Percentiles rank a stretch among this genome's conserved stretches.
These are phyloP conservation scores for Umbelopsis isabellina DNA, from an alignment of 192 early-diverging fungal species.

Conservation along the genomic window DNA sequence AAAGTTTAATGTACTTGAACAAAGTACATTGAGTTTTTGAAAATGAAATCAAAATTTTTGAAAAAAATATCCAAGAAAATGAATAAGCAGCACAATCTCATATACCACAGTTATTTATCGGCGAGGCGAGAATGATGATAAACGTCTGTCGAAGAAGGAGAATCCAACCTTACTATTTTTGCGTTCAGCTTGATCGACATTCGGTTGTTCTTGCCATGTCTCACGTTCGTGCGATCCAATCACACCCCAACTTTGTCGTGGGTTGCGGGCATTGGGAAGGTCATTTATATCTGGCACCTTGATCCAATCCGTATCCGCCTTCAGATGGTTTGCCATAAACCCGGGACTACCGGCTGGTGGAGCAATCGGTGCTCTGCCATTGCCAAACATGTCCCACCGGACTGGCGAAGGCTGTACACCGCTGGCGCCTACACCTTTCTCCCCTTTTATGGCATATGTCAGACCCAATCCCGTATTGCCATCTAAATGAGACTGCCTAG, in stretches of 20 bases:
- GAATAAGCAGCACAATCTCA: neutral
- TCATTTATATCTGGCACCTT: neutral
- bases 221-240: neutral
- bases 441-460: too few species aligned
- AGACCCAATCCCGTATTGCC: too few species aligned
- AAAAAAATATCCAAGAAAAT: conserved; percentile 1
- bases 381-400: neutral
- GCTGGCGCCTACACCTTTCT: too few species aligned
- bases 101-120: neutral
- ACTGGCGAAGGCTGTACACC: neutral
- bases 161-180: conserved; percentile 15
- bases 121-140: conserved; percentile 8
- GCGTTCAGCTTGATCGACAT: neutral
- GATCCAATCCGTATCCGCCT: neutral
- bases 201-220: neutral
- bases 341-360: neutral
- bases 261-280: neutral
- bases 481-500: too few species aligned
- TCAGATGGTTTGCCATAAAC: neutral
- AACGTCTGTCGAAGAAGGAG: conserved; percentile 14
- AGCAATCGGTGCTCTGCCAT: neutral
- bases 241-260: conserved; percentile 10
- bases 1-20: too few species aligned
- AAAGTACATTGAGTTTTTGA: neutral
- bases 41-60: neutral